A percentile compares a stretch with the other conserved stretches of the same genome.
Evolutionary conservation across 2,329 filamentous ascomycete species (phyloP).

Genomic region (Aspergillus calidoustus): DNA sequence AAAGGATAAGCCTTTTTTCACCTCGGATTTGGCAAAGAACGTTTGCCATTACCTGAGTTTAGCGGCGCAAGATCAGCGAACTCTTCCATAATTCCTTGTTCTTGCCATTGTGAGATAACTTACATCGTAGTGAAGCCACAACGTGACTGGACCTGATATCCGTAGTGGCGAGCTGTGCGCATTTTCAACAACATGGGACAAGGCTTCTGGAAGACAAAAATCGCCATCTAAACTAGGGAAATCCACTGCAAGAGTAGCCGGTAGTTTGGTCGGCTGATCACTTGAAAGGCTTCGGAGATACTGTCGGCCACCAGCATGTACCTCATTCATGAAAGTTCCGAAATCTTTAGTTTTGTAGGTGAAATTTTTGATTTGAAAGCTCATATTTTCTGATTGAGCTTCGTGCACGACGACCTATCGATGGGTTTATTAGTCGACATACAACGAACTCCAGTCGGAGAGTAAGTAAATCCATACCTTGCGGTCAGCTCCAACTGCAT

Average conservation of each 20-base stretch:
- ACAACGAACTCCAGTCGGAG: no score
- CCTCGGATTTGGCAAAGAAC: constrained; percentile 80
- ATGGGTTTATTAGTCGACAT: not conserved
- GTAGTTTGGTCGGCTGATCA: constrained; percentile 68
- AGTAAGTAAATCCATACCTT: constrained; percentile 52
- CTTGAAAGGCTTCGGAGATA: constrained; percentile 81
- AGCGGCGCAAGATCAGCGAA: not conserved
- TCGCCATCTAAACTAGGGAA: constrained; percentile 72
- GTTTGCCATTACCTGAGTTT: constrained; percentile 76
- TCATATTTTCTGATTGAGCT: constrained; percentile 68
- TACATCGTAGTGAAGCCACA: constrained; percentile 91
- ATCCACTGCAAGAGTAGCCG: constrained; percentile 72
- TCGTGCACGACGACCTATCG: constrained; percentile 74
- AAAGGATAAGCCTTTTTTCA: constrained; percentile 74
- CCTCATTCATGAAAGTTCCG: constrained; percentile 66
- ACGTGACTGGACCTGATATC: constrained; percentile 77
- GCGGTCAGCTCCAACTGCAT: constrained; percentile 64
- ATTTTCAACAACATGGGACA: constrained; percentile 64
- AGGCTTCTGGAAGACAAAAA: constrained; percentile 68
- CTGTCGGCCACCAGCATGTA: constrained; percentile 63
- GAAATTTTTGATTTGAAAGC: constrained; percentile 85
- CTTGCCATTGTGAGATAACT: constrained; percentile 16
- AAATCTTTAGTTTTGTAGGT: constrained; percentile 72
- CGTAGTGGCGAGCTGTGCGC: constrained; percentile 78
- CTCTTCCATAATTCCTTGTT: not conserved